These are phyloP conservation scores for Letharia lupina DNA, from an alignment of 495 filamentous ascomycete species.

Conservation along the genomic window DNA sequence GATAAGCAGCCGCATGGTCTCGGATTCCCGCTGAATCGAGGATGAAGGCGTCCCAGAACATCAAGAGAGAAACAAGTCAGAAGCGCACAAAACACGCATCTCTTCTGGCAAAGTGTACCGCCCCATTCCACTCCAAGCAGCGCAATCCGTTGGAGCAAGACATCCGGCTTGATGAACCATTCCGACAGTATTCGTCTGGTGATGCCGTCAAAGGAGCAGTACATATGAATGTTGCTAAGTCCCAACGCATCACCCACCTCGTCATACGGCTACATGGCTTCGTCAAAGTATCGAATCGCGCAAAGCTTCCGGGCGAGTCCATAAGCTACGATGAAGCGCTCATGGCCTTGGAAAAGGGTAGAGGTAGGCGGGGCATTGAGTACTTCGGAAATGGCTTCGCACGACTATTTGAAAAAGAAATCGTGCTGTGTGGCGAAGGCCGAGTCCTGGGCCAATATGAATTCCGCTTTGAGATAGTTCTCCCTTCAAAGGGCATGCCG, in stretches of 20 bases:
- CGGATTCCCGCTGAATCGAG: slow-evolving; percentile 6
- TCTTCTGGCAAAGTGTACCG: slow-evolving; percentile 50
- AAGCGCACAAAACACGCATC: slow-evolving; percentile 11
- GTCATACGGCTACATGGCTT: slow-evolving; percentile 80
- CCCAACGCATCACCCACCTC: slow-evolving; percentile 82
- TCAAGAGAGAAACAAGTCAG: background rate
- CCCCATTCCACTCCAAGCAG: slow-evolving; percentile 54
- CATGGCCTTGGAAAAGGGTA: slow-evolving; percentile 38
- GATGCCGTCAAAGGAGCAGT: slow-evolving; percentile 65
- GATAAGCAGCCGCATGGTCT: slow-evolving; percentile 14
- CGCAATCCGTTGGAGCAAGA: slow-evolving; percentile 77
- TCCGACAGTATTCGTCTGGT: slow-evolving; percentile 71
- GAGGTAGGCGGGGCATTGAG: slow-evolving; percentile 50
- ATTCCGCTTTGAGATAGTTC: slow-evolving; percentile 82
- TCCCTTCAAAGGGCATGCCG: slow-evolving; percentile 71
- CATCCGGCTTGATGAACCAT: slow-evolving; percentile 67
- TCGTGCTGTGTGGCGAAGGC: slow-evolving; percentile 83
- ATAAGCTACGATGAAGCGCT: slow-evolving; percentile 37
- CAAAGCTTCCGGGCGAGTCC: slow-evolving; percentile 55
- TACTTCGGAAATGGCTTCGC: slow-evolving; percentile 77
- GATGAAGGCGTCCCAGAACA: slow-evolving; percentile 17
- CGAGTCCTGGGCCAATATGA: slow-evolving; percentile 76
- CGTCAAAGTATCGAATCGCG: slow-evolving; percentile 78
- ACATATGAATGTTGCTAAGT: slow-evolving; percentile 68
- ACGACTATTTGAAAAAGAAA: slow-evolving; percentile 84